Conservation (phyloP, 129 eudicot genomes). For the Chrysanthemum lavandulifolium region DNA sequence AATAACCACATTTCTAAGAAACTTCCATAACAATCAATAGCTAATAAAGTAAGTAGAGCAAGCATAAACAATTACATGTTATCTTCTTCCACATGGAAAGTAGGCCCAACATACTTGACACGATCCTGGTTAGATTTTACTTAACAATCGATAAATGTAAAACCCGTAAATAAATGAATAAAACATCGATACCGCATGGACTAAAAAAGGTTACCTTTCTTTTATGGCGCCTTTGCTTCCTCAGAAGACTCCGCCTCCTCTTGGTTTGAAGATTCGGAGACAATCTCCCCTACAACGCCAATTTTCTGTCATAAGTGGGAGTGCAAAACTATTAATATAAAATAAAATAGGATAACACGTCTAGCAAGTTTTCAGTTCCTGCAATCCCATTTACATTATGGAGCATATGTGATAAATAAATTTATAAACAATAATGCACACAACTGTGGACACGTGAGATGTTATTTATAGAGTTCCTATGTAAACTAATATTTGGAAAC, state of each 20-base stretch:
- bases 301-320: conserved; percentile 49
- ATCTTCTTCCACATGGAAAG: conserved; percentile 50
- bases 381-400: too few species aligned
- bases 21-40: background rate
- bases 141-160: too few species aligned
- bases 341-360: background rate
- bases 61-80: conserved; percentile 51
- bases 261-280: conserved; percentile 52
- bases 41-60: background rate
- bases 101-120: conserved; percentile 78
- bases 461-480: too few species aligned
- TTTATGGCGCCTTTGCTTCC: conserved; percentile 49
- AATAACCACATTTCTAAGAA: conserved; percentile 19
- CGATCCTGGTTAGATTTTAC: conserved; percentile 50
- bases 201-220: conserved; percentile 58
- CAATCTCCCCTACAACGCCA: conserved; percentile 71
- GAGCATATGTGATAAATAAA: too few species aligned
- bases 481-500: too few species aligned
- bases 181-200: background rate
- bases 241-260: conserved; percentile 53
- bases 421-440: too few species aligned
- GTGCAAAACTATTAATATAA: background rate
- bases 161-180: background rate
- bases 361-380: too few species aligned
- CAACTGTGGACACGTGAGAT: too few species aligned